A percentile compares a stretch with the other conserved stretches of the same genome.
Evolutionary conservation across 192 early-diverging fungal species (phyloP).

Genomic region (Umbelopsis sp.): DNA sequence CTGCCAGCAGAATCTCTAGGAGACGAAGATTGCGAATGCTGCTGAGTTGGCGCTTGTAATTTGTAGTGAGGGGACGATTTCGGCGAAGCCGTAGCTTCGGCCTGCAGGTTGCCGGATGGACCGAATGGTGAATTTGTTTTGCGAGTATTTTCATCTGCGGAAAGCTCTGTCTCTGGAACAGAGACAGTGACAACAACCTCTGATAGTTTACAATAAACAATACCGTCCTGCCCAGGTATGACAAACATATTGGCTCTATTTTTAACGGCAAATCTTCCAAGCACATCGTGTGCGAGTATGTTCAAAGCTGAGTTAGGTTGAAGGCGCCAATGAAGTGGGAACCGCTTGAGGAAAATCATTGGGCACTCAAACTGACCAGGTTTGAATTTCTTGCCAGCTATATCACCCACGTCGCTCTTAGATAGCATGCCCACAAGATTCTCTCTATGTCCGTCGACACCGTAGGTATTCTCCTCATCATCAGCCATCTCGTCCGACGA

Average conservation of each 20-base stretch:
- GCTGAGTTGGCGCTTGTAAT: not conserved
- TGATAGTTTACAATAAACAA: constrained; percentile 60
- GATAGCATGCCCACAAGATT: constrained; percentile 38
- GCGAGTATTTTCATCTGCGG: constrained; percentile 35
- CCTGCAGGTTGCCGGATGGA: not conserved
- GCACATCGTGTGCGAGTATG: constrained; percentile 49
- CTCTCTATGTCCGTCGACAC: constrained; percentile 17
- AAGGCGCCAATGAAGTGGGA: constrained; percentile 79
- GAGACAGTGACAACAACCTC: constrained; percentile 34
- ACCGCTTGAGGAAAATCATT: constrained; percentile 58
- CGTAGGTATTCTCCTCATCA: constrained; percentile 50
- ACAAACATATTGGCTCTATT: constrained; percentile 81
- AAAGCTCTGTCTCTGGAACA: constrained; percentile 21
- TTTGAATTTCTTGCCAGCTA: constrained; percentile 46
- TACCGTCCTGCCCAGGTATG: constrained; percentile 49
- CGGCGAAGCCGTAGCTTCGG: not conserved
- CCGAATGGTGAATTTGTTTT: constrained; percentile 27
- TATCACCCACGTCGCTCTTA: constrained; percentile 23
- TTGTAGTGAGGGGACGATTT: constrained; percentile 12
- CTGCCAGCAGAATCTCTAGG: constrained; percentile 4
- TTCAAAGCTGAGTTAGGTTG: constrained; percentile 65
- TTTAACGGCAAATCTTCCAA: constrained; percentile 63
- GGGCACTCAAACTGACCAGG: constrained; percentile 75
- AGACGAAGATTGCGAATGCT: not conserved
- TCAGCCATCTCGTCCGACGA: constrained; percentile 53